These are phyloP conservation scores for Trichosanthes cucumerina DNA, from an alignment of 306 rosid genomes.

Conservation along the genomic window DNA sequence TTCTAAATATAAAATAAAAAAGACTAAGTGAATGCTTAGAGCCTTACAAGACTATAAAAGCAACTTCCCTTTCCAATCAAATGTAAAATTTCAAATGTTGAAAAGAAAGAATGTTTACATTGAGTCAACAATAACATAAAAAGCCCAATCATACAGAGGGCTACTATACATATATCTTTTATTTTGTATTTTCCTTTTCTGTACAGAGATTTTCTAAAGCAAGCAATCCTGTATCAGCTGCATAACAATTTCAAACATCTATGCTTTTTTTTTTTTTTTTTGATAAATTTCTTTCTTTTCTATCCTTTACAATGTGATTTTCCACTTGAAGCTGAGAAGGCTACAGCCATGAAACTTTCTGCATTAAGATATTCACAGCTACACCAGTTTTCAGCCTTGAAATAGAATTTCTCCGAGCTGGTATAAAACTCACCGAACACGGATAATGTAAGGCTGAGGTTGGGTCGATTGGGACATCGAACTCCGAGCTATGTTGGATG, in stretches of 20 bases:
- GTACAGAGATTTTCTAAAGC: conserved; percentile 4
- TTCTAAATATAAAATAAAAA: too few species aligned
- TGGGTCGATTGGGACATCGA: conserved; percentile 15
- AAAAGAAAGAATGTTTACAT: neutral
- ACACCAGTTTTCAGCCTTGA: neutral
- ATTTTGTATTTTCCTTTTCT: neutral
- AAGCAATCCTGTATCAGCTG: neutral
- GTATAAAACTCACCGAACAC: conserved; percentile 21
- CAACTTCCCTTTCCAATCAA: too few species aligned
- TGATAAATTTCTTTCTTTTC: neutral
- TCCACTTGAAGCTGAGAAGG: neutral
- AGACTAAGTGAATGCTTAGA: too few species aligned
- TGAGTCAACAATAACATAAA: neutral
- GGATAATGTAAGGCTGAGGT: conserved; percentile 42
- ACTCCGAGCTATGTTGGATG: conserved; percentile 39
- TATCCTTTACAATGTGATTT: neutral
- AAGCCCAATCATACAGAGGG: neutral
- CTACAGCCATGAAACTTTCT: neutral
- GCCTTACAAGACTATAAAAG: too few species aligned
- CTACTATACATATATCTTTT: neutral
- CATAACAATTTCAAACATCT: neutral
- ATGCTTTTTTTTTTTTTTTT: neutral
- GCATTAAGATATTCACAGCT: neutral
- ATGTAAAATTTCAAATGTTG: neutral
- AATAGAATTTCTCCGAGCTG: neutral